Evolutionary conservation across 2,329 filamentous ascomycete genomes (phyloP).

Genomic region (Paraphoma chrysanthemicola): DNA sequence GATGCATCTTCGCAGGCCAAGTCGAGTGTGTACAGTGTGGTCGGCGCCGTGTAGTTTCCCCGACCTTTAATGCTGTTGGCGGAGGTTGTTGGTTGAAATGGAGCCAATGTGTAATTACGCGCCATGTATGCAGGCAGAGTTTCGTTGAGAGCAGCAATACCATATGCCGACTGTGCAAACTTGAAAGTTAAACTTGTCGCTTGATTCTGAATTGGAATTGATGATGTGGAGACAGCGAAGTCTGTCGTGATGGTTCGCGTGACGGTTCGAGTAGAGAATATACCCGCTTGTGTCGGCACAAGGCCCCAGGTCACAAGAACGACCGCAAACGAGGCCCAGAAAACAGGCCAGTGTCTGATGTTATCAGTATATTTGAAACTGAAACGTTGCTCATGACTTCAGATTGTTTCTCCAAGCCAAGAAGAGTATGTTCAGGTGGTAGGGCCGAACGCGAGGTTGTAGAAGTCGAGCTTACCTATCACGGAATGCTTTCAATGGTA

Average conservation of each 20-base stretch:
- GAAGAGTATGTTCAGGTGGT: too few relatives aligned
- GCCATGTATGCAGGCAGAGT: conserved; percentile 54
- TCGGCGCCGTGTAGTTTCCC: conserved; percentile 33
- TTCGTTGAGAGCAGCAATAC: conserved; percentile 57
- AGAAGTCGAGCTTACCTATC: conserved; percentile 24
- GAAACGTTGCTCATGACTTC: too few relatives aligned
- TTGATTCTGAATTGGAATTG: conserved; percentile 41
- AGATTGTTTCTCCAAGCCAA: too few relatives aligned
- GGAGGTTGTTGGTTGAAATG: conserved; percentile 45
- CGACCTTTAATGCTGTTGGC: neutral
- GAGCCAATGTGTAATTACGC: conserved; percentile 50
- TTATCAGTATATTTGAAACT: conserved; percentile 5
- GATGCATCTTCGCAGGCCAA: conserved; percentile 37
- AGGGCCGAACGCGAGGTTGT: too few relatives aligned
- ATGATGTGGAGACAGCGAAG: conserved; percentile 31
- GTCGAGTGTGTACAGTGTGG: conserved; percentile 43
- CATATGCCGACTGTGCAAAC: conserved; percentile 56
- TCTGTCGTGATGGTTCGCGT: conserved; percentile 5
- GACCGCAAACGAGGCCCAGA: conserved; percentile 56
- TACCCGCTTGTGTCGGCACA: conserved; percentile 63
- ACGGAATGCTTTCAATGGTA: conserved; percentile 52
- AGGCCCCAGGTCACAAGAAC: conserved; percentile 63
- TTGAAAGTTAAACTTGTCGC: conserved; percentile 36
- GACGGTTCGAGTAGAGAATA: conserved; percentile 54
- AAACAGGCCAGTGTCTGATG: conserved; percentile 61